Percentiles rank a stretch among this genome's conserved stretches.
Evolutionary conservation across 1,139 yeast genomes (phyloP).

Genomic region (Zygosaccharomyces sapae): DNA sequence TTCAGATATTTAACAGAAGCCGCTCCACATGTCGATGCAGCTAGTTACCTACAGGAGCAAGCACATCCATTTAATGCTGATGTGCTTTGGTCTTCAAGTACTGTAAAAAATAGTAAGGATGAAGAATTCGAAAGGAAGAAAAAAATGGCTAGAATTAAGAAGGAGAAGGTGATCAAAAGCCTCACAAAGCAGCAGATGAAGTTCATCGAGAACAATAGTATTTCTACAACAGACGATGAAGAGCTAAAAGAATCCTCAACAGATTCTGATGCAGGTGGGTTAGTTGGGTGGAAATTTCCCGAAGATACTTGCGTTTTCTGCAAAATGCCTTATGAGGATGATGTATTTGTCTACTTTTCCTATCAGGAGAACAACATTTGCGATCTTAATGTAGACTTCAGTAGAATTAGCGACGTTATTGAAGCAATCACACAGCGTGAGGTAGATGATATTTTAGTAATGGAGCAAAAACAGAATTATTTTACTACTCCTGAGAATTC

Average conservation of each 20-base stretch:
- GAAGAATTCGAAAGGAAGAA: constrained; percentile 58
- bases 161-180: constrained; percentile 68
- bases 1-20: constrained; percentile 40
- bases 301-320: constrained; percentile 82
- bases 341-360: constrained; percentile 53
- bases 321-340: constrained; percentile 72
- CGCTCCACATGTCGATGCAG: constrained; percentile 33
- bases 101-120: constrained; percentile 17
- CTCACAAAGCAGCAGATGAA: constrained; percentile 71
- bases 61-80: constrained; percentile 34
- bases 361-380: constrained; percentile 31
- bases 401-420: background rate
- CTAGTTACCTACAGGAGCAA: constrained; percentile 35
- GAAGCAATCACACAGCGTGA: background rate
- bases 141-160: constrained; percentile 66
- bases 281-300: constrained; percentile 61
- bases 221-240: constrained; percentile 37
- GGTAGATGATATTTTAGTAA: background rate
- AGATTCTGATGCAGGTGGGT: constrained; percentile 34
- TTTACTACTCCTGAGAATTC: background rate
- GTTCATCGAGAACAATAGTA: constrained; percentile 54
- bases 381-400: constrained; percentile 21
- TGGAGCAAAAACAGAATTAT: background rate
- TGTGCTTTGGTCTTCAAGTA: constrained; percentile 25
- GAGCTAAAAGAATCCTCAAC: constrained; percentile 21